A percentile compares a stretch with the other conserved stretches of the same genome.
Evolutionary conservation across 257 asterid species (phyloP).

Genomic region (Nicotiana paniculata): DNA sequence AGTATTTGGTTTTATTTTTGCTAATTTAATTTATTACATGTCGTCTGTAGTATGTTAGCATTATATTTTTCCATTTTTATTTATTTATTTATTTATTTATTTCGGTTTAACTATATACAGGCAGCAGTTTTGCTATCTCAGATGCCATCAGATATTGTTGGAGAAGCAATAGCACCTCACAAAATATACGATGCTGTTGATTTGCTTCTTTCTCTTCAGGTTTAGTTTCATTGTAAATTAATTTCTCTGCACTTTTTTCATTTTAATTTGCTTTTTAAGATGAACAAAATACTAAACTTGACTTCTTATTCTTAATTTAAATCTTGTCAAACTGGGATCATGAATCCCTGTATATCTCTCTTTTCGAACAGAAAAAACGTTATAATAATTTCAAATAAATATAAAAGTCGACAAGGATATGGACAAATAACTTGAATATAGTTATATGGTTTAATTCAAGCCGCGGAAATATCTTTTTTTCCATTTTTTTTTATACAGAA

Average conservation of each 20-base stretch:
- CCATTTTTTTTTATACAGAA: slow-evolving; percentile 30
- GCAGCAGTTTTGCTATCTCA: slow-evolving; percentile 45
- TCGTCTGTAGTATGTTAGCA: too few relatives aligned
- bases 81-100: not conserved
- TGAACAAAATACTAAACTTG: not conserved
- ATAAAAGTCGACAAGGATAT: too few relatives aligned
- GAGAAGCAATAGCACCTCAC: slow-evolving; percentile 35
- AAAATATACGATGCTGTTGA: slow-evolving; percentile 51
- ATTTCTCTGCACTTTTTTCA: not conserved
- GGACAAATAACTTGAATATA: too few relatives aligned
- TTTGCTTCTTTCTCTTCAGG: slow-evolving; percentile 63
- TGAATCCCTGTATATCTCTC: too few relatives aligned
- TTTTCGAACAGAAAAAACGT: not conserved
- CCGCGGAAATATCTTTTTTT: not conserved
- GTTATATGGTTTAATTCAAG: not conserved
- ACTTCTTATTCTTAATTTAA: not conserved
- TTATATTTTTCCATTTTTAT: not conserved
- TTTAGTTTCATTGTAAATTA: not conserved
- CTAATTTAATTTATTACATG: too few relatives aligned
- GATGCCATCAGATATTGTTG: slow-evolving; percentile 38
- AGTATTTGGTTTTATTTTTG: too few relatives aligned
- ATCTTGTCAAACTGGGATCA: not conserved
- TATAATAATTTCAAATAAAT: not conserved
- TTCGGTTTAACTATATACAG: slow-evolving; percentile 22
- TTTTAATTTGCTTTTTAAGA: not conserved